phyloP scores from a whole-genome alignment of 345 rosid species.

The Hypericum perforatum region DNA sequence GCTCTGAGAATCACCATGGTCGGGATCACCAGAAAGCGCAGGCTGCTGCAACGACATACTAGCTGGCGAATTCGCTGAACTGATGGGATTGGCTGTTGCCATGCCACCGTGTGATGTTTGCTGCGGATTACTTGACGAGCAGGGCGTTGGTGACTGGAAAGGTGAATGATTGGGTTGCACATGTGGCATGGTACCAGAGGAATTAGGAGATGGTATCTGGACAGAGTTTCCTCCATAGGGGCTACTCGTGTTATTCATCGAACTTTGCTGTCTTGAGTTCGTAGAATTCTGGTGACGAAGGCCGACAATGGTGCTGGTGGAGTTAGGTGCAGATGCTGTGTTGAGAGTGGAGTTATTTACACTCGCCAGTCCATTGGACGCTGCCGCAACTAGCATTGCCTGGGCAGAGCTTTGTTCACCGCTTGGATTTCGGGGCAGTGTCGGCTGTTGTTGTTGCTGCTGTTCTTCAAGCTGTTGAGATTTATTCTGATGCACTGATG shows the following conservation, averaged over 20 bases:
- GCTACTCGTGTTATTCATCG: conserved; percentile 1
- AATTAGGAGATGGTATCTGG: conserved; percentile 4
- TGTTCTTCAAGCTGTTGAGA: conserved; percentile 60
- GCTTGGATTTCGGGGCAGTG: conserved; percentile 36
- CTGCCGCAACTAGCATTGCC: conserved; percentile 2
- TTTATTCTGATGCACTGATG: conserved; percentile 46
- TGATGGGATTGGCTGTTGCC: conserved; percentile 5
- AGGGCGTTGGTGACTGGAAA: conserved; percentile 6
- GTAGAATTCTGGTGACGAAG: conserved; percentile 7
- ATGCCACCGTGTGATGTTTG: conserved; percentile 9
- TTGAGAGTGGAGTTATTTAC: background rate
- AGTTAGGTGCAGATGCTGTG: background rate
- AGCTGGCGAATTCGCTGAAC: conserved; percentile 1
- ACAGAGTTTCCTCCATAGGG: background rate
- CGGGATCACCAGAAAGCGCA: conserved; percentile 5
- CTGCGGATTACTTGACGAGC: conserved; percentile 2
- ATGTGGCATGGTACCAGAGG: background rate
- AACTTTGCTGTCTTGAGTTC: conserved; percentile 1
- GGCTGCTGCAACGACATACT: conserved; percentile 3
- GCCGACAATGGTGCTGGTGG: background rate
- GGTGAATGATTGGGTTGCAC: conserved; percentile 7
- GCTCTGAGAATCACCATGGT: conserved; percentile 6
- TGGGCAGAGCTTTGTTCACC: conserved; percentile 22
- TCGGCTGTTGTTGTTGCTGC: conserved; percentile 44
- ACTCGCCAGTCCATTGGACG: background rate